phyloP scores from a whole-genome alignment of 2,329 filamentous ascomycete genomes.

The Nothophoma quercina region DNA sequence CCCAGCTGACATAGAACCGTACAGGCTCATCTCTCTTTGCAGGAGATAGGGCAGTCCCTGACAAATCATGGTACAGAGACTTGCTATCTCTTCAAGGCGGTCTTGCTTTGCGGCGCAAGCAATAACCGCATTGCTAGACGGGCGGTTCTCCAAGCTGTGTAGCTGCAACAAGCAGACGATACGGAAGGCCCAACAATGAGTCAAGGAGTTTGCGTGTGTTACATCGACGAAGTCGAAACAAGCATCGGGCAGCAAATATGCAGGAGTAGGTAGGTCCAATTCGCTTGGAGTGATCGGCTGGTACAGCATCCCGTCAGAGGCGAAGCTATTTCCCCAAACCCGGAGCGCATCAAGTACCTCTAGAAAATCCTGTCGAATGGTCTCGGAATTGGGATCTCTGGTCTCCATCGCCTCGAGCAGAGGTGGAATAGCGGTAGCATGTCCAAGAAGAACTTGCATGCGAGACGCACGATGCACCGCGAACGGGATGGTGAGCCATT shows the following conservation, averaged over 20 bases:
- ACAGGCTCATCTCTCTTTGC: conserved; percentile 6
- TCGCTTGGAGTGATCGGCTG: neutral
- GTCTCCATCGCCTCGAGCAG: neutral
- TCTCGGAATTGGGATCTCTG: neutral
- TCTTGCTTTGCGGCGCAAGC: neutral
- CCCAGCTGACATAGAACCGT: conserved; percentile 9
- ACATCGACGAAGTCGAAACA: conserved; percentile 5
- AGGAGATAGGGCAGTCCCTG: conserved; percentile 1
- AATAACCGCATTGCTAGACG: neutral
- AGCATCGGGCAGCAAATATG: neutral
- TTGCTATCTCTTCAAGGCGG: neutral
- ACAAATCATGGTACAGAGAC: conserved; percentile 4
- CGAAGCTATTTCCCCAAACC: conserved; percentile 1
- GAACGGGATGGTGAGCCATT: neutral
- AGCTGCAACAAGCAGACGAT: neutral
- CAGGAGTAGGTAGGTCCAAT: neutral
- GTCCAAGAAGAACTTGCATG: neutral
- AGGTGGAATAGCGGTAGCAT: neutral
- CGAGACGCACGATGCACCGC: neutral
- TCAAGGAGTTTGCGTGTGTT: conserved; percentile 4
- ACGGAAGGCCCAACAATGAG: conserved; percentile 5
- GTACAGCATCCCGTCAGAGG: neutral
- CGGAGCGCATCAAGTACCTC: neutral
- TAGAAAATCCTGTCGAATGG: neutral
- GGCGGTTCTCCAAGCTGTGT: neutral